A percentile compares a stretch with the other conserved stretches of the same genome.
Conservation (phyloP, 371 early-diverging fungal genomes). For the Sporodiniella umbellata region DNA sequence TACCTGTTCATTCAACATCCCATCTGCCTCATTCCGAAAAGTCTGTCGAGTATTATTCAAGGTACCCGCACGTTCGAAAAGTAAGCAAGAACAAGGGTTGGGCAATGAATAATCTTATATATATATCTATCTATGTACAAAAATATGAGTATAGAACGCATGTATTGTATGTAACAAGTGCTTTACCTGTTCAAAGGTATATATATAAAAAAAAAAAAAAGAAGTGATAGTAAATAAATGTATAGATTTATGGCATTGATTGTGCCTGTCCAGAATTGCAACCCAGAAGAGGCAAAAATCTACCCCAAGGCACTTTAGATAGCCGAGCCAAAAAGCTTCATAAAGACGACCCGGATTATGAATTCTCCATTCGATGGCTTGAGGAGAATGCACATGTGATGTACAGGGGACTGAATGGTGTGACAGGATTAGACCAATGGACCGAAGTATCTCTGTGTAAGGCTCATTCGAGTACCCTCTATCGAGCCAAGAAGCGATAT, state of each 20-base stretch:
- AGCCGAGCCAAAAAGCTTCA: slow-evolving; percentile 49
- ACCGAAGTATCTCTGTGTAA: slow-evolving; percentile 51
- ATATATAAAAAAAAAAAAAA: not conserved
- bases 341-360: slow-evolving; percentile 43
- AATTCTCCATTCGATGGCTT: slow-evolving; percentile 46
- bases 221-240: too few relatives aligned
- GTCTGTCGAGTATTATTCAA: slow-evolving; percentile 6
- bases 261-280: slow-evolving; percentile 45
- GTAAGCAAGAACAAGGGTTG: too few relatives aligned
- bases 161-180: slow-evolving; percentile 49
- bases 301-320: slow-evolving; percentile 44
- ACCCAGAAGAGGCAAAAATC: slow-evolving; percentile 48
- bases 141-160: slow-evolving; percentile 35
- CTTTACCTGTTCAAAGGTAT: slow-evolving; percentile 50
- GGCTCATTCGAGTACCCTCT: slow-evolving; percentile 50
- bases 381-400: slow-evolving; percentile 38
- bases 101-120: too few relatives aligned
- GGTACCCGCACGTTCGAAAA: slow-evolving; percentile 29
- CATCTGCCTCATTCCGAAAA: slow-evolving; percentile 6
- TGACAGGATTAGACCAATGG: slow-evolving; percentile 24
- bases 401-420: slow-evolving; percentile 26
- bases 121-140: not conserved
- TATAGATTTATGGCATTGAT: slow-evolving; percentile 39
- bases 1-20: slow-evolving; percentile 14
- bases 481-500: slow-evolving; percentile 48